Evolutionary conservation across 805 yeast genomes (phyloP).

Genomic region (Cyberlindnera meyerae): DNA sequence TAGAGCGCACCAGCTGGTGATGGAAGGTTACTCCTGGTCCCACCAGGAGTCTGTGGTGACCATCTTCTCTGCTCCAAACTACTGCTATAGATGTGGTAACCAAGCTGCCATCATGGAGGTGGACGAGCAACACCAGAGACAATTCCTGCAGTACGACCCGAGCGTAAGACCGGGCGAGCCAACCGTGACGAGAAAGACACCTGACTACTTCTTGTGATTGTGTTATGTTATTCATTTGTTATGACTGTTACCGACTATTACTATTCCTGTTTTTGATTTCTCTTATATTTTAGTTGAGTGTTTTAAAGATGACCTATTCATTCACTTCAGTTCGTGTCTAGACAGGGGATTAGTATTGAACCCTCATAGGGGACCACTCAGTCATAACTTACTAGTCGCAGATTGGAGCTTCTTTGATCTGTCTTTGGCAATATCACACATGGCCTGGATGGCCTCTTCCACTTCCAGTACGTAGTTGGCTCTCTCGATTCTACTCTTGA

Average conservation of each 20-base stretch:
- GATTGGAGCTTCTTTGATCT: constrained; percentile 52
- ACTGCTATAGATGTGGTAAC: constrained; percentile 96
- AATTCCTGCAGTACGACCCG: constrained; percentile 93
- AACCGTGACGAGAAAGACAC: constrained; percentile 92
- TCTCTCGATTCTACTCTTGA: constrained; percentile 53
- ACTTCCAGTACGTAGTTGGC: constrained; percentile 53
- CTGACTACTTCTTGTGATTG: constrained; percentile 82
- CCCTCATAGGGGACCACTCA: no score
- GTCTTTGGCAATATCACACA: constrained; percentile 89
- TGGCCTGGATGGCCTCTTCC: constrained; percentile 68
- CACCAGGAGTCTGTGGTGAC: constrained; percentile 94
- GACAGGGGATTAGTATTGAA: no score
- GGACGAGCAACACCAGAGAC: constrained; percentile 88
- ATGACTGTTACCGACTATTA: no score
- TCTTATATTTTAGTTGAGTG: no score
- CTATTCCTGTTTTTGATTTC: no score
- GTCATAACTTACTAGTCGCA: constrained; percentile 24
- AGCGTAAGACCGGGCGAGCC: constrained; percentile 98
- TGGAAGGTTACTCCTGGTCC: constrained; percentile 95
- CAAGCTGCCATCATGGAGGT: constrained; percentile 98
- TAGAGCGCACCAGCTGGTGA: constrained; percentile 94
- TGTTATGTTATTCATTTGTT: no score
- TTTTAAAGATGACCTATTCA: no score
- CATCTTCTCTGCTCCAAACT: constrained; percentile 91
- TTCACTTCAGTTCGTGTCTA: no score